phyloP scores from a whole-genome alignment of 2,329 filamentous ascomycete species.

The Colletotrichum lupini region DNA sequence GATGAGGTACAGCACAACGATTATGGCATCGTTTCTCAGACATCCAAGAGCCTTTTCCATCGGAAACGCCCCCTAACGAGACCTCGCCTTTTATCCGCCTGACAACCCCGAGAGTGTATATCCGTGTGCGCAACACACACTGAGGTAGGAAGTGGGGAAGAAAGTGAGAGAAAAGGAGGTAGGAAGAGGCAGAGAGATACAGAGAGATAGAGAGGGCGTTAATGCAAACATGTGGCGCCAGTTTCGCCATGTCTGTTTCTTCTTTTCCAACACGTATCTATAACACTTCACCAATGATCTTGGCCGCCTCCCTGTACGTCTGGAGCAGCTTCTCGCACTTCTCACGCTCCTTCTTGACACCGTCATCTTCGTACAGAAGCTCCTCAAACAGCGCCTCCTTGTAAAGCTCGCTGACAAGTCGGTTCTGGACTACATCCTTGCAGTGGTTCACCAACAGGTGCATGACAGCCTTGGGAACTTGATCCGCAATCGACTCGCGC shows the following conservation, averaged over 20 bases:
- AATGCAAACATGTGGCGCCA: constrained; percentile 15
- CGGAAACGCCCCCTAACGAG: neutral
- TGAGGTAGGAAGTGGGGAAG: neutral
- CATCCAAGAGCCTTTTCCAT: constrained; percentile 4
- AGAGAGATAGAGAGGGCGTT: neutral
- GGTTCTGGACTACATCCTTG: constrained; percentile 97
- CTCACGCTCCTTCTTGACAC: constrained; percentile 95
- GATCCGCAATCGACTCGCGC: constrained; percentile 96
- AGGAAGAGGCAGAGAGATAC: neutral
- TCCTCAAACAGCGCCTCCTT: constrained; percentile 92
- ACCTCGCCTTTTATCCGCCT: constrained; percentile 1
- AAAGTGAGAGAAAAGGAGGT: neutral
- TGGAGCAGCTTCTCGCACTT: constrained; percentile 97
- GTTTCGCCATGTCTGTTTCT: constrained; percentile 13
- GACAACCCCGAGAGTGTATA: constrained; percentile 12
- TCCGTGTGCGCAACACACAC: neutral
- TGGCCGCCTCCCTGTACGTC: constrained; percentile 97
- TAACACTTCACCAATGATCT: constrained; percentile 97
- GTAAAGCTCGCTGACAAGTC: constrained; percentile 95
- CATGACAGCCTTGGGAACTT: constrained; percentile 99
- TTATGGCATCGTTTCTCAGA: neutral
- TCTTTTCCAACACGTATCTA: constrained; percentile 53
- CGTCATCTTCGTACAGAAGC: constrained; percentile 96
- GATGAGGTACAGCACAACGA: neutral
- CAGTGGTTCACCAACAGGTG: constrained; percentile 98